phyloP scores from a whole-genome alignment of 371 early-diverging fungal genomes.

The Rhizopus delemar region DNA sequence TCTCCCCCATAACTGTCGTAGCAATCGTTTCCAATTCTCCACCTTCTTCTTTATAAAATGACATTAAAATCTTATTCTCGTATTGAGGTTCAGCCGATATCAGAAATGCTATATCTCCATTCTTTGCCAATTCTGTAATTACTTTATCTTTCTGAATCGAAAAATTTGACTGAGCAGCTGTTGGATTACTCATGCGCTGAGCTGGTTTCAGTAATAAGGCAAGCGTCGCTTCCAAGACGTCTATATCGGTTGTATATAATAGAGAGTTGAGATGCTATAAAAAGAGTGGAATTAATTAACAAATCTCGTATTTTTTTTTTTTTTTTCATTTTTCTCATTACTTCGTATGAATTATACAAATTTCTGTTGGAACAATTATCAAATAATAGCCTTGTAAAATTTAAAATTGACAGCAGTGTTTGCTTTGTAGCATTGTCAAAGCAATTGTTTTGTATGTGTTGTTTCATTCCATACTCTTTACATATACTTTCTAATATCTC shows the following conservation, averaged over 20 bases:
- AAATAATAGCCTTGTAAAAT: slow-evolving; percentile 76
- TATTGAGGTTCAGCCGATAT: neutral
- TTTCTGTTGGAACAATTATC: slow-evolving; percentile 94
- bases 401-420: slow-evolving; percentile 68
- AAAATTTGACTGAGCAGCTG: slow-evolving; percentile 66
- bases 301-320: too few relatives aligned
- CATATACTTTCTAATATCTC: slow-evolving; percentile 69
- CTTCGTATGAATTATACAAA: slow-evolving; percentile 92
- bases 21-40: slow-evolving; percentile 11
- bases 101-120: slow-evolving; percentile 12
- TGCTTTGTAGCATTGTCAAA: slow-evolving; percentile 57
- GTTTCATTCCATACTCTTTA: slow-evolving; percentile 57
- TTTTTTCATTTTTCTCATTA: slow-evolving; percentile 26
- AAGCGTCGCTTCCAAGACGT: slow-evolving; percentile 72
- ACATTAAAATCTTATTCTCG: slow-evolving; percentile 11
- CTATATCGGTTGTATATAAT: slow-evolving; percentile 73
- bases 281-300: slow-evolving; percentile 44
- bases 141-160: slow-evolving; percentile 43
- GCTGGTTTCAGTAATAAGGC: slow-evolving; percentile 76
- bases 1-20: neutral
- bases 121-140: slow-evolving; percentile 24
- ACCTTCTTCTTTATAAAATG: slow-evolving; percentile 25
- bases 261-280: slow-evolving; percentile 55
- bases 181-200: slow-evolving; percentile 75
- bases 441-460: slow-evolving; percentile 54